Evolutionary conservation across 176 grass and related monocot genomes (phyloP).

Genomic region (Carex scoparia): DNA sequence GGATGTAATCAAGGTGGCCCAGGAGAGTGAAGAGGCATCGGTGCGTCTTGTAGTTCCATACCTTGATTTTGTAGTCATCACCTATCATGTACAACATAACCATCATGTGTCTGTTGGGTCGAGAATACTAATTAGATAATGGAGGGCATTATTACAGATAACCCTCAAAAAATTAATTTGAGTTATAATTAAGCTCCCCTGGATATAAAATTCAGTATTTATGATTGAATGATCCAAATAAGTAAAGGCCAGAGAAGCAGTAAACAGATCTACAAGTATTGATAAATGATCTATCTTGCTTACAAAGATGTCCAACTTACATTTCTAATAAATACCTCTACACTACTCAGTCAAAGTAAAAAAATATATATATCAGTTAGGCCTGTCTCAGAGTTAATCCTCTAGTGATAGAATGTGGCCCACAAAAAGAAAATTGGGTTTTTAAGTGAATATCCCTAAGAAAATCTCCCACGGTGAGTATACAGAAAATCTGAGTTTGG

Average conservation of each 20-base stretch:
- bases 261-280: background rate
- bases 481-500: background rate
- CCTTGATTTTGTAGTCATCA: slow-evolving; percentile 96
- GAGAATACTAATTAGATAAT: background rate
- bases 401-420: background rate
- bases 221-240: background rate
- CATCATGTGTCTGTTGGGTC: background rate
- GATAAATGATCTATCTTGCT: background rate
- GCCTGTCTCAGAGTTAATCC: background rate
- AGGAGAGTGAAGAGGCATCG: slow-evolving; percentile 88
- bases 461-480: background rate
- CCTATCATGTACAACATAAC: slow-evolving; percentile 36
- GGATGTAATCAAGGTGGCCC: slow-evolving; percentile 87
- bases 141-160: background rate
- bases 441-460: background rate
- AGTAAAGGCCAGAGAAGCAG: background rate
- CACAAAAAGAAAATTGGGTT: background rate
- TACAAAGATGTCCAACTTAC: too few relatives aligned
- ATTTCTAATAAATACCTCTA: background rate
- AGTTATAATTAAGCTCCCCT: background rate
- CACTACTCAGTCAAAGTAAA: background rate
- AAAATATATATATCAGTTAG: background rate
- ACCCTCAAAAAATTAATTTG: background rate
- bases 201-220: background rate
- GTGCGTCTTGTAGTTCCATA: slow-evolving; percentile 95